phyloP scores from a whole-genome alignment of 176 grass and related monocot genomes.

The Thinopyrum elongatum region DNA sequence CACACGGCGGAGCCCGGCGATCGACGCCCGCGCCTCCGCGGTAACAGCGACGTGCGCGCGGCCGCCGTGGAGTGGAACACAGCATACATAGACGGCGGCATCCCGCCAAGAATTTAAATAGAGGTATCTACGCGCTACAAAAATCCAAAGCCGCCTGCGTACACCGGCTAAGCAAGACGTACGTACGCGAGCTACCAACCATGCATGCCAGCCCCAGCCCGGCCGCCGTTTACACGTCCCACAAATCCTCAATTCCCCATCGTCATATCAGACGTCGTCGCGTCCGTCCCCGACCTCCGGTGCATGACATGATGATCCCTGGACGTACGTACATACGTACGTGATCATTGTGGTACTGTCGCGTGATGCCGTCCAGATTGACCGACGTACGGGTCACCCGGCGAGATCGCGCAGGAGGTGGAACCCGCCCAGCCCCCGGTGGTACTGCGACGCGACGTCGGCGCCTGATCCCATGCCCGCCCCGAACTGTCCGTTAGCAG shows the following conservation, averaged over 20 bases:
- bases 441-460: conserved; percentile 26
- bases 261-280: not conserved
- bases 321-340: not conserved
- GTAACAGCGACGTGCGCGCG: not conserved
- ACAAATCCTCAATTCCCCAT: not conserved
- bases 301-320: not conserved
- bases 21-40: not conserved
- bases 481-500: conserved; percentile 32
- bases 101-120: conserved; percentile 21
- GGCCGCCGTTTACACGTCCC: conserved; percentile 9
- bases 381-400: conserved; percentile 16
- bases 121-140: conserved; percentile 47
- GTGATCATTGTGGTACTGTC: not conserved
- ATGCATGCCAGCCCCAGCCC: not conserved
- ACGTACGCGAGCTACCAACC: not conserved
- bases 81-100: conserved; percentile 17
- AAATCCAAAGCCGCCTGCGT: conserved; percentile 41
- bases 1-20: not conserved
- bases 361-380: not conserved
- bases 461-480: conserved; percentile 5
- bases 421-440: conserved; percentile 38
- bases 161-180: not conserved
- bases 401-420: conserved; percentile 62
- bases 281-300: not conserved
- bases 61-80: not conserved